phyloP scores from a whole-genome alignment of 2,329 filamentous ascomycete species.

The Ophiosphaerella narmari region DNA sequence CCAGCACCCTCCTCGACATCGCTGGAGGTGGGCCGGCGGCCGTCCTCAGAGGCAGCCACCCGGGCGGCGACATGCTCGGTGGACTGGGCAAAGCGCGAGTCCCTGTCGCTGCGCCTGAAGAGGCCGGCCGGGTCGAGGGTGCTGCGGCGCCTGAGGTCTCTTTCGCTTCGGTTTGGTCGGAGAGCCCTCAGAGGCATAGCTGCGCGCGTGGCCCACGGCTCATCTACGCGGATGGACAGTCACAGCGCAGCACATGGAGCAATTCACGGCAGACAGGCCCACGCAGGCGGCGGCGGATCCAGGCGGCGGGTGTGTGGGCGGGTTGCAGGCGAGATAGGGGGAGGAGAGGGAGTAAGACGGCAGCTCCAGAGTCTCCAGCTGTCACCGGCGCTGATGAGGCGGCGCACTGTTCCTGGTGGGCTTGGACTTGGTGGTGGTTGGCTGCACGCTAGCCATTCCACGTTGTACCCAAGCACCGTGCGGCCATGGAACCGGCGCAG shows the following conservation, averaged over 20 bases:
- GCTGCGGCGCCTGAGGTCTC: constrained; percentile 51
- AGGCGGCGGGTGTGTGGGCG: constrained; percentile 19
- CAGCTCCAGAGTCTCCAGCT: constrained; percentile 3
- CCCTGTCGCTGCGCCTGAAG: constrained; percentile 42
- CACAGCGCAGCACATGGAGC: constrained; percentile 38
- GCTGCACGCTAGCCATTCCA: neutral
- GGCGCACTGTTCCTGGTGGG: neutral
- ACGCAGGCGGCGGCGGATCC: constrained; percentile 1
- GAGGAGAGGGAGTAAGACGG: neutral
- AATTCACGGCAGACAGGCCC: constrained; percentile 22
- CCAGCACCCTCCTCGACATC: constrained; percentile 16
- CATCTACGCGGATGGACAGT: constrained; percentile 40
- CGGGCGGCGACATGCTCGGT: constrained; percentile 32
- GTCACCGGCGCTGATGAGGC: neutral
- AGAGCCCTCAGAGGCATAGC: constrained; percentile 48
- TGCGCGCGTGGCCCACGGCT: constrained; percentile 36
- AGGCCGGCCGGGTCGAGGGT: constrained; percentile 48
- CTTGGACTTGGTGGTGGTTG: neutral
- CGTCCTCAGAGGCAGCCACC: constrained; percentile 42
- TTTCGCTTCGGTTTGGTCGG: constrained; percentile 46
- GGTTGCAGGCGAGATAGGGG: constrained; percentile 8
- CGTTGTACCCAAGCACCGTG: constrained; percentile 11
- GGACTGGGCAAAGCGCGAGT: constrained; percentile 27
- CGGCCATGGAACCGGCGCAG: neutral
- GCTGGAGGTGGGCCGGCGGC: constrained; percentile 33